These are phyloP conservation scores for Clarireedia hainanense DNA, from an alignment of 2,329 filamentous ascomycete genomes.

Conservation along the genomic window DNA sequence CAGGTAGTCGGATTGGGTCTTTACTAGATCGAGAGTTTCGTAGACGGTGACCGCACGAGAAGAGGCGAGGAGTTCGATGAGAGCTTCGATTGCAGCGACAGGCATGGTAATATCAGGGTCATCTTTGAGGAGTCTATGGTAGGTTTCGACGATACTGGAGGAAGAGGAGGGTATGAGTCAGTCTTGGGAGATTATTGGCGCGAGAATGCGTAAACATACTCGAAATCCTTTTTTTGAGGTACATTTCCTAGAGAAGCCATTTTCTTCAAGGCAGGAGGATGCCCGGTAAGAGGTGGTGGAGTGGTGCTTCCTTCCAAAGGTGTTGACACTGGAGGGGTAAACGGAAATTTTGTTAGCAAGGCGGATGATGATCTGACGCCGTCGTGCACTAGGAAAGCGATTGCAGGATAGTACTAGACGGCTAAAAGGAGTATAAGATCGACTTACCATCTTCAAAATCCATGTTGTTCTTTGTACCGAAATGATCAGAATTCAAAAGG, in stretches of 20 bases:
- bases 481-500: background rate
- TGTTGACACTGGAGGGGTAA: slow-evolving; percentile 8
- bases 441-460: slow-evolving; percentile 3
- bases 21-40: slow-evolving; percentile 84
- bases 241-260: slow-evolving; percentile 26
- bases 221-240: slow-evolving; percentile 21
- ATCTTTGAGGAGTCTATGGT: slow-evolving; percentile 52
- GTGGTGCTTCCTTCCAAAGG: slow-evolving; percentile 25
- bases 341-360: slow-evolving; percentile 13
- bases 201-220: slow-evolving; percentile 15
- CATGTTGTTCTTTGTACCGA: background rate
- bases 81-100: slow-evolving; percentile 84
- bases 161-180: slow-evolving; percentile 17
- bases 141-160: slow-evolving; percentile 51
- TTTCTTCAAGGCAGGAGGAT: slow-evolving; percentile 24
- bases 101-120: slow-evolving; percentile 91
- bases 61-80: slow-evolving; percentile 78
- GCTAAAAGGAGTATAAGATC: background rate
- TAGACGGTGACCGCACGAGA: slow-evolving; percentile 79
- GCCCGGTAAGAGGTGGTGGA: slow-evolving; percentile 23
- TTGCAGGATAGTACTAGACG: no score
- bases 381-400: background rate
- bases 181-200: background rate
- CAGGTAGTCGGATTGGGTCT: slow-evolving; percentile 67
- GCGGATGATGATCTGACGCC: slow-evolving; percentile 6